A percentile compares a stretch with the other conserved stretches of the same genome.
Evolutionary conservation across 768 basidiomycete species (phyloP).

Genomic region (Boletus subparvulus): DNA sequence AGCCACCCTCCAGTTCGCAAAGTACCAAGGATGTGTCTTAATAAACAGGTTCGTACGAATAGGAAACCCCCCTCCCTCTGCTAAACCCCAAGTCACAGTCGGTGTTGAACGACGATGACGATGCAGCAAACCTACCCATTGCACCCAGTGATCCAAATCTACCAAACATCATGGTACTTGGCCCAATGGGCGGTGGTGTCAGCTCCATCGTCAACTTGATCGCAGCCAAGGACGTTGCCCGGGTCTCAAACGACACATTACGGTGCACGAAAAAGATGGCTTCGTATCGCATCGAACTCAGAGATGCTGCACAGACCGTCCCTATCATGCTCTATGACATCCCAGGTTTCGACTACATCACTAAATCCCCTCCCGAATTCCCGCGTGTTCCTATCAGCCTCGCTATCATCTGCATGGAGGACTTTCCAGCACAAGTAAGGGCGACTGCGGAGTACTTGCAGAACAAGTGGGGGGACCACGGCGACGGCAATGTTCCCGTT

Average conservation of each 20-base stretch:
- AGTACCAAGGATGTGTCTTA: conserved; percentile 15
- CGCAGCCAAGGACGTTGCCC: conserved; percentile 19
- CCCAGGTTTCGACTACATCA: conserved; percentile 20
- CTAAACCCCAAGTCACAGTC: conserved; percentile 10
- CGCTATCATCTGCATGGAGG: conserved; percentile 23
- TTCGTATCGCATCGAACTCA: conserved; percentile 18
- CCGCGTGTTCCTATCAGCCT: conserved; percentile 23
- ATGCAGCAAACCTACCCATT: neutral
- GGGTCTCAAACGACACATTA: conserved; percentile 16
- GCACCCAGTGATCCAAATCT: neutral
- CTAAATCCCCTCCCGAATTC: conserved; percentile 19
- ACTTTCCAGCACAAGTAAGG: conserved; percentile 19
- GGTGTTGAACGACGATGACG: neutral
- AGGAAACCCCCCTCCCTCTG: neutral
- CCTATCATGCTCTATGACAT: conserved; percentile 24
- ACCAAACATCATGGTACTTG: conserved; percentile 27
- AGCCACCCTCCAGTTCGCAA: neutral
- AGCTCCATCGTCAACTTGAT: conserved; percentile 34
- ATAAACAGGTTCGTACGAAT: conserved; percentile 16
- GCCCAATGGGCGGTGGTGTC: conserved; percentile 26
- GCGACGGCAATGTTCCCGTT: conserved; percentile 14
- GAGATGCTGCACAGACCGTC: conserved; percentile 3
- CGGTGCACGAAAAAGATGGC: conserved; percentile 20
- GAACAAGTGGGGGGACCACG: conserved; percentile 18
- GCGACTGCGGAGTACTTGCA: conserved; percentile 20